Base-by-base conservation (phyloP, 2,329 filamentous ascomycete genomes). In the Fusarium verrucosum region DNA sequence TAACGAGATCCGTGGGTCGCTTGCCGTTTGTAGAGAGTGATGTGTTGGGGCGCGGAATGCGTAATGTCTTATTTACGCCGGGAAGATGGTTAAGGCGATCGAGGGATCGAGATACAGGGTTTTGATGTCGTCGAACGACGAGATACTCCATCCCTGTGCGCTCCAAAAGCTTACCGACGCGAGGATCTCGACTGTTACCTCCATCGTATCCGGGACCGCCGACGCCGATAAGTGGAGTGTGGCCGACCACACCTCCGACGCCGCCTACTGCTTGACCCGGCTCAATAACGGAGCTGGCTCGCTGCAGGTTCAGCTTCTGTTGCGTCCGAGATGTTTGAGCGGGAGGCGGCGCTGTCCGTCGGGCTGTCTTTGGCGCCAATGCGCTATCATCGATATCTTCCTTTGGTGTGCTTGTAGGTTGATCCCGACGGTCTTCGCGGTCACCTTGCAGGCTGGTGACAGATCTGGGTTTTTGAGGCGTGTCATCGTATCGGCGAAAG, bases 261-360 rank as follows among this genome's bases (percentile, higher is more conserved):
- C 71, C 73, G 2, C 72, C 54, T 1, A 76, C 72, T 6, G 71
- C 60, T 77, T 88, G 85, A 26, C 84, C 79, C 1, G 87, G 87
- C 67, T 92, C 89, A 43, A 92, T 88, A 65, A 85, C 86, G 5
- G 89, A 91, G 72, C 88, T 90, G 26, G 89, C 89, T 33, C 90
- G 85, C 72, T 92, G 89, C 2, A 92, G 82, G 76, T 91, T 89
- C 14, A 92, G 80, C 70, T 92, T 92, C 74, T 92, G 89, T 75
- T 92, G 89, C 2, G 89, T 91, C 14, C 90, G 83, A 50, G 88
- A 91, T 65, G 85, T 82, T 58, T 87, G 83, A 2, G 83, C 82
- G 1, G 81, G 75, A 2, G 78, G 78, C 2, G 77, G 76, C 17
- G 70, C 80, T 63, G 66, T 76, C 63, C 78, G 75, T 68, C 70